Conservation (phyloP, 495 filamentous ascomycete species). For the Evernia prunastri region DNA sequence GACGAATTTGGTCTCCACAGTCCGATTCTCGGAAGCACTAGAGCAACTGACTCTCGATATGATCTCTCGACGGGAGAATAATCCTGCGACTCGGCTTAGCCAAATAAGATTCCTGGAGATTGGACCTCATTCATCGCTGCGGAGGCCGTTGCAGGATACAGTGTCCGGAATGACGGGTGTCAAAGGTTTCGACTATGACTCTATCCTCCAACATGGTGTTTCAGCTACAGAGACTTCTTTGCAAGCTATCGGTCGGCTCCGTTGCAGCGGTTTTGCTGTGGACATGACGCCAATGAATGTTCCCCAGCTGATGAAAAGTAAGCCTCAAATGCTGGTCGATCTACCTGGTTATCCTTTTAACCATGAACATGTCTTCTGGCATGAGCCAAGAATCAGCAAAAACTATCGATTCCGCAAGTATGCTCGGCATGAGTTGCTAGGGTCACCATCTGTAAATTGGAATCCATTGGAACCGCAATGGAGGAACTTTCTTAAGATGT, state of each 20-base stretch:
- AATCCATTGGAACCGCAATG: constrained; percentile 46
- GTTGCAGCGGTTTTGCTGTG: neutral
- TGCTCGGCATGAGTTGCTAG: constrained; percentile 47
- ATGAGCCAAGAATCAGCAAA: constrained; percentile 24
- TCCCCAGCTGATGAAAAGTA: too few species aligned
- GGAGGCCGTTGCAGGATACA: neutral
- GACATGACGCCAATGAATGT: neutral
- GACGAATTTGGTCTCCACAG: too few species aligned
- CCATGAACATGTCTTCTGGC: constrained; percentile 28
- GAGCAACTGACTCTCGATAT: too few species aligned
- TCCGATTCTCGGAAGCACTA: too few species aligned
- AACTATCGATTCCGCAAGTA: constrained; percentile 40
- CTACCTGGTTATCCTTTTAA: constrained; percentile 45
- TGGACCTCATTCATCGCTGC: neutral
- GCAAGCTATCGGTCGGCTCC: neutral
- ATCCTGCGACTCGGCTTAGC: too few species aligned
- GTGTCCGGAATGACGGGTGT: neutral
- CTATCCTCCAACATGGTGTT: neutral
- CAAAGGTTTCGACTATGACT: neutral
- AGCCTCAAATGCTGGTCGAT: neutral
- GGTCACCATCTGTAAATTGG: constrained; percentile 40
- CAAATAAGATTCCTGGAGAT: too few species aligned
- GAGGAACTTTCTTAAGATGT: constrained; percentile 45
- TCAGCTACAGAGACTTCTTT: neutral
- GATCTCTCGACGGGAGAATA: too few species aligned